Conservation (phyloP, 345 rosid species). For the Odontarrhena argentea region DNA sequence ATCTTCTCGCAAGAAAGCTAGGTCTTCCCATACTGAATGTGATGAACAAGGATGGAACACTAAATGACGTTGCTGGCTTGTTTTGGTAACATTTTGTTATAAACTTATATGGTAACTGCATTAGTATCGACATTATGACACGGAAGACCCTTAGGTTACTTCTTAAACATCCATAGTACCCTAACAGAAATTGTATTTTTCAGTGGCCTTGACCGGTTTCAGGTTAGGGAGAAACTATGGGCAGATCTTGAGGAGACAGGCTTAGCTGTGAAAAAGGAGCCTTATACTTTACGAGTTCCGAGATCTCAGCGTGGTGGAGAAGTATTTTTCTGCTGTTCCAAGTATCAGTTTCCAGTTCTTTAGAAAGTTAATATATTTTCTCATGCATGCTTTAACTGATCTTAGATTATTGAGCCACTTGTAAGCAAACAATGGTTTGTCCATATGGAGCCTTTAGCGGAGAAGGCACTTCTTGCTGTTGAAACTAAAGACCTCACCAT, state of each 20-base stretch:
- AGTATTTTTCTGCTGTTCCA: constrained; percentile 49
- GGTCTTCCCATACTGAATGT: constrained; percentile 96
- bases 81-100: constrained; percentile 56
- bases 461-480: constrained; percentile 92
- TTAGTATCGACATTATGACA: constrained; percentile 6
- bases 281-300: constrained; percentile 77
- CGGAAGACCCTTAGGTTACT: constrained; percentile 23
- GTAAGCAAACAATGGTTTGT: constrained; percentile 98
- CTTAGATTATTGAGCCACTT: constrained; percentile 87
- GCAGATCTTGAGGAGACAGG: constrained; percentile 92
- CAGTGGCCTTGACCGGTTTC: constrained; percentile 96
- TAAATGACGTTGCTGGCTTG: constrained; percentile 93
- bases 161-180: constrained; percentile 21
- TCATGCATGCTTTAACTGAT: constrained; percentile 31
- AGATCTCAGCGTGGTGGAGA: constrained; percentile 99
- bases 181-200: constrained; percentile 30
- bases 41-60: constrained; percentile 96
- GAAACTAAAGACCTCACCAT: constrained; percentile 73
- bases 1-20: constrained; percentile 91
- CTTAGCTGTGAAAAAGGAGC: constrained; percentile 83
- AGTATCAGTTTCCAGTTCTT: constrained; percentile 23
- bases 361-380: constrained; percentile 20
- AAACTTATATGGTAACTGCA: constrained; percentile 25
- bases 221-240: constrained; percentile 88
- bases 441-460: constrained; percentile 91